Evolutionary conservation across 225 moss, liverwort and hornwort species (phyloP), one percentile per base, ranked within the genome.

Genomic region (Pseudisothecium myosuroides): DNA sequence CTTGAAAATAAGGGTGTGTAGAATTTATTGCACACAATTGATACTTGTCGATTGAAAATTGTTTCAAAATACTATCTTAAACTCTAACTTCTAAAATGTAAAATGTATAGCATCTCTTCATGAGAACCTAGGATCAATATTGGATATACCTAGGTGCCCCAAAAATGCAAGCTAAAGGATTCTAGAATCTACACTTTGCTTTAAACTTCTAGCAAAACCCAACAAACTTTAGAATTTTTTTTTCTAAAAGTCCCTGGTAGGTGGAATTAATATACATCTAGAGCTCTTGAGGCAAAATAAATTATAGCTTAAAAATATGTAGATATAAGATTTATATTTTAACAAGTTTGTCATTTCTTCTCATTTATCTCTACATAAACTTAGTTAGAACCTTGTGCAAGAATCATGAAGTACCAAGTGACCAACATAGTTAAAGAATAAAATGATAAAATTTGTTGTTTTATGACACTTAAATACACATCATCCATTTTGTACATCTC

Each of bases 41-140:
- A 67, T 19, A 67, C 2, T 67, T 67, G 21, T 67, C 21, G 21
- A 21, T 36, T n/a, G 3, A 11, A 67, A 19, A 16, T 67, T 67
- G 11, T 37, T 67, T n/a, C 7, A 9, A 36, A 67, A 36, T 37
- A 21, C 6, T n/a, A 21, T 12, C 1, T 23, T 18, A 61, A n/a
- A 12, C 3, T 11, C 4, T n/a, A 37, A 4, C 0, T 0, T 6
- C 5, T n/a, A 21, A n/a, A 68, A 68, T n/a, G 12, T n/a, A 21
- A n/a, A 68, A 68, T n/a, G 12, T n/a, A n/a, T 68, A n/a, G n/a
- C 11, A 68, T 22, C 1, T 23, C 12, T n/a, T 68, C 12, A 37
- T 23, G 39, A 69, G 2, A 37, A 21, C 12, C 23, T 23, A 23
- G 12, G 7, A 69, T 37, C 10, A 69, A 13, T 22, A n/a, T 24